Evolutionary conservation across 2,329 filamentous ascomycete species (phyloP), one percentile per base, ranked within the genome.

Genomic region (Pseudocercospora macadamiae): DNA sequence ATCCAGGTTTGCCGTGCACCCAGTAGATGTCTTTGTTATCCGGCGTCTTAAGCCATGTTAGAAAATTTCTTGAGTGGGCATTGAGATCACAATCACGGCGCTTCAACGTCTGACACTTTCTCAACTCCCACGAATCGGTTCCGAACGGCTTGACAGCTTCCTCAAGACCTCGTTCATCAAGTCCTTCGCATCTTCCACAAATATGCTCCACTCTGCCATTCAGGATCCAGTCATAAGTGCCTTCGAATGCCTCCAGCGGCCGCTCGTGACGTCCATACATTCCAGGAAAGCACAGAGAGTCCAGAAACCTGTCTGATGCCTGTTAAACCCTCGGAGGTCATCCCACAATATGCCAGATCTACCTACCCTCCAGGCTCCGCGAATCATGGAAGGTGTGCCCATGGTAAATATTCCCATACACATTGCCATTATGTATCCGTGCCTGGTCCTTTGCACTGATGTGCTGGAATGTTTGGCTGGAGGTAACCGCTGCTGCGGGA

Each of bases 1-100:
- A 58, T 25, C 55, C 55, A 23, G 55, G 23, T 19, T 58, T 47
- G 2, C 55, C 55, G 10, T 28, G 32, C 12, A 58, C 26, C 55
- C 55, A 58, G n/a, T 54, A 58, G 2, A 52, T 30, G 2, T 44
- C 19, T 21, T 44, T 16, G 12, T 37, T 37, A 12, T 4, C 12
- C 14, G 51, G 25, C 12, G n/a, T 2, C 18, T 19, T 12, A 6
- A 54, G 21, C 53, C 44, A 55, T 8, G 25, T 14, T 12, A 8
- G 37, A 16, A 55, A 54, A 12, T 16, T 12, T 6, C 14, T 6
- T 28, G 51, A 21, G 9, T 19, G 9, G 14, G 12, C 9, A n/a
- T 28, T 44, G 9, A 16, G 32, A 23, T 16, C 14, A 8, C 18
- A 4, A 23, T 44, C 32, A 7, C 19, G 3, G 14, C 18, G 3